Conservation (phyloP, 2,329 filamentous ascomycete genomes). For the Rhynchosporium agropyri region DNA sequence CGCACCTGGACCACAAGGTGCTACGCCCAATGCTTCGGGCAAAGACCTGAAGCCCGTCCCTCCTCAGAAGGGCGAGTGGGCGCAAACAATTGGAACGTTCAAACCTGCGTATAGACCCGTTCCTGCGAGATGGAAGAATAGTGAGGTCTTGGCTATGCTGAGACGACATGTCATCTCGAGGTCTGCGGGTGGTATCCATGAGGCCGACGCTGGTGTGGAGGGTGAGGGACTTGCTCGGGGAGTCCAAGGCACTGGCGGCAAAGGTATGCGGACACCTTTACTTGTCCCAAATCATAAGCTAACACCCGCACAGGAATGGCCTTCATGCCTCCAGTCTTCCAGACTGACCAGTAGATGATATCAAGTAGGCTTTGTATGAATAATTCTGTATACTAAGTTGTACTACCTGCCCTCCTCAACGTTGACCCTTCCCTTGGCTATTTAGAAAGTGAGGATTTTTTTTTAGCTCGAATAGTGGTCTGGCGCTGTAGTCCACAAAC, state of each 20-base stretch:
- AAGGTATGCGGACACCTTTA: slow-evolving; percentile 32
- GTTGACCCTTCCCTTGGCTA: background rate
- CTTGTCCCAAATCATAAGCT: background rate
- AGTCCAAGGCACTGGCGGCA: slow-evolving; percentile 34
- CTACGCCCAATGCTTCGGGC: slow-evolving; percentile 26
- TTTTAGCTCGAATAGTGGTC: too few species aligned
- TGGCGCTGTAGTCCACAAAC: too few species aligned
- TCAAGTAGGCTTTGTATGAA: slow-evolving; percentile 16
- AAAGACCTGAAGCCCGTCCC: slow-evolving; percentile 33
- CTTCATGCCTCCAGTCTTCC: slow-evolving; percentile 43
- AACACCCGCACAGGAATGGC: slow-evolving; percentile 40
- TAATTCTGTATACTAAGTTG: slow-evolving; percentile 3
- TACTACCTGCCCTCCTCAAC: background rate
- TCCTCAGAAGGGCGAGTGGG: slow-evolving; percentile 76
- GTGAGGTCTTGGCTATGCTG: slow-evolving; percentile 75
- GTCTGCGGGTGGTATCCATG: slow-evolving; percentile 59
- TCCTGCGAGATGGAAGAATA: slow-evolving; percentile 80
- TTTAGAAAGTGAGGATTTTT: background rate
- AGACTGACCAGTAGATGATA: slow-evolving; percentile 32
- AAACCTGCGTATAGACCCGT: slow-evolving; percentile 92
- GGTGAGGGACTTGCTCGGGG: slow-evolving; percentile 32
- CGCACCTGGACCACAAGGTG: slow-evolving; percentile 44
- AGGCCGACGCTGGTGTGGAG: slow-evolving; percentile 28
- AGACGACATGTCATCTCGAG: slow-evolving; percentile 77
- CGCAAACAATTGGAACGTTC: slow-evolving; percentile 92